A percentile compares a stretch with the other conserved stretches of the same genome.
These are phyloP conservation scores for Plasmodium cynomolgi DNA, from an alignment of 169 alveolate genomes.

Conservation along the genomic window DNA sequence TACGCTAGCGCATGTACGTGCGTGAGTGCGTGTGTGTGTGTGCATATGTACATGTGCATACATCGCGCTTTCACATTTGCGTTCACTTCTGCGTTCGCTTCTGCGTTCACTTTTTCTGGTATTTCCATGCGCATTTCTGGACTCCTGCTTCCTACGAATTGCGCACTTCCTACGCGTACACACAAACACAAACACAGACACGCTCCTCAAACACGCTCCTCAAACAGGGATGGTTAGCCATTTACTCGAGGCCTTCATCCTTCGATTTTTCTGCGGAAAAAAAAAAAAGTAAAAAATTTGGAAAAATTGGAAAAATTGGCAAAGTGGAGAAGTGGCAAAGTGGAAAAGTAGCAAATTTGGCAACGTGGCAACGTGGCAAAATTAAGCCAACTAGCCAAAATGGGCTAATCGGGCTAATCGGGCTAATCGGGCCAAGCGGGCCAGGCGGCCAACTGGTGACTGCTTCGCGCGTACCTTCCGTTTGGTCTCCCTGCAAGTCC, in stretches of 20 bases:
- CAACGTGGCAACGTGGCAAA: not conserved
- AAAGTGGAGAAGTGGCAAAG: not conserved
- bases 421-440: not conserved
- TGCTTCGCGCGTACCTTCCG: conserved; percentile 26
- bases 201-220: not conserved
- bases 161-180: not conserved
- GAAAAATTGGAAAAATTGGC: not conserved
- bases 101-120: not conserved
- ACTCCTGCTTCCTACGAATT: too few species aligned
- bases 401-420: not conserved
- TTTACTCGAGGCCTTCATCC: conserved; percentile 65
- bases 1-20: not conserved
- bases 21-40: not conserved
- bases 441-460: not conserved
- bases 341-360: too few species aligned
- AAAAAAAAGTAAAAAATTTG: not conserved
- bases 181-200: not conserved
- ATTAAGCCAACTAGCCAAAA: too few species aligned
- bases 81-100: not conserved
- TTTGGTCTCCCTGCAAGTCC: conserved; percentile 88
- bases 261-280: conserved; percentile 50
- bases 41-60: not conserved
- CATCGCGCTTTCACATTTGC: not conserved
- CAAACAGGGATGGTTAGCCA: conserved; percentile 1
- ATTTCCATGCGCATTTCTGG: not conserved